Evolutionary conservation across 208 protist species (phyloP).

Genomic region (Crithidia fasciculata): DNA sequence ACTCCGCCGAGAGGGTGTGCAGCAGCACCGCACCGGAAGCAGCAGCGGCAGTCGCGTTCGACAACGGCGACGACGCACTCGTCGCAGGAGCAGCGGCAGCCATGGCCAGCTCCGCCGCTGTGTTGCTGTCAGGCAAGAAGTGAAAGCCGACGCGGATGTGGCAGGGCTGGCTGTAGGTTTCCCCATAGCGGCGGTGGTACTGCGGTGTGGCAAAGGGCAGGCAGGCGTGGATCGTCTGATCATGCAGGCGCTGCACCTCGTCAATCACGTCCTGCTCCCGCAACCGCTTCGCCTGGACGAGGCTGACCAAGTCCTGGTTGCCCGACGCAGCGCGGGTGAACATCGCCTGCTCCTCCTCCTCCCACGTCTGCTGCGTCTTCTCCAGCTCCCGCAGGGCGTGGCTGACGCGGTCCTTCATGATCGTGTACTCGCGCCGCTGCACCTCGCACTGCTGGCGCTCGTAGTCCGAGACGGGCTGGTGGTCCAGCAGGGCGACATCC

Average conservation of each 20-base stretch:
- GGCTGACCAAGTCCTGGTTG: constrained; percentile 45
- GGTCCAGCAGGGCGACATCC: constrained; percentile 42
- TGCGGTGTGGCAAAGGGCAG: constrained; percentile 84
- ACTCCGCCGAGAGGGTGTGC: constrained; percentile 72
- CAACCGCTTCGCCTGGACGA: constrained; percentile 72
- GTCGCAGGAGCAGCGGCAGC: neutral
- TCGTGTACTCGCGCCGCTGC: constrained; percentile 61
- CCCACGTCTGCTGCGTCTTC: constrained; percentile 49
- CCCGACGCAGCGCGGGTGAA: constrained; percentile 61
- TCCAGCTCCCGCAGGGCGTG: constrained; percentile 52
- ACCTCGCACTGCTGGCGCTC: constrained; percentile 28
- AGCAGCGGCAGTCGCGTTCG: neutral
- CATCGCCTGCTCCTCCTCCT: constrained; percentile 61
- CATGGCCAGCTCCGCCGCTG: constrained; percentile 25
- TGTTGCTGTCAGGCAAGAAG: constrained; percentile 47
- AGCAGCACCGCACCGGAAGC: constrained; percentile 32
- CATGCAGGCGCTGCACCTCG: constrained; percentile 67
- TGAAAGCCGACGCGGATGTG: constrained; percentile 80
- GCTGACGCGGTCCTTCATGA: constrained; percentile 69
- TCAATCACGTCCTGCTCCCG: constrained; percentile 73
- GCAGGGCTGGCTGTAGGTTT: constrained; percentile 88
- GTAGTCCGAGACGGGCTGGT: constrained; percentile 4
- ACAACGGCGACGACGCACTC: neutral
- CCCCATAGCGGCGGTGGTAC: constrained; percentile 80
- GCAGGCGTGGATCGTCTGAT: constrained; percentile 70